Base-by-base conservation (phyloP, 2,329 filamentous ascomycete genomes). In the Fusarium sp. region DNA sequence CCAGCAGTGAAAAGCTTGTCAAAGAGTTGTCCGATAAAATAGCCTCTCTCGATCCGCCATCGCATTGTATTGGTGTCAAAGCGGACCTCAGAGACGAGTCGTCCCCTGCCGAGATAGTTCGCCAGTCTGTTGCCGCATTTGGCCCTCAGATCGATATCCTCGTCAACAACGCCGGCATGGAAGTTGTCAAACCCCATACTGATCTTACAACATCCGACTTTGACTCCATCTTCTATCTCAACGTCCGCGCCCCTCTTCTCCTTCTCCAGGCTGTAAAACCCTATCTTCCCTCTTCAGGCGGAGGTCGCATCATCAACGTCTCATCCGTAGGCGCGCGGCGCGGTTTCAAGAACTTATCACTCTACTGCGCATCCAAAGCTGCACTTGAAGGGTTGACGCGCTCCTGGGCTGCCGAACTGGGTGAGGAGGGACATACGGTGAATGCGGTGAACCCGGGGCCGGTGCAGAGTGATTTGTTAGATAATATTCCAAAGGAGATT, bases 391-490 rank as follows among this genome's bases (percentile, higher is more conserved):
- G 69, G 4, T 24, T 90, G 56, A 91, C 89, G 12, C 80, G 88
- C 9, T 84, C 81, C 43, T 87, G 87, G 83, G 88, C 89, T 1
- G 80, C 81, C 0, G 88, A 91, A 76, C 18, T 69, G 11, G 66
- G 66, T 5, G 73, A 64, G 6, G 77, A 83, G 59, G 87, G 88
- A 1, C 86, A 86, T 60, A 90, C 88, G 1, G 88, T 89, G 26
- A 91, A 91, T 68, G 81, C 83, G 1, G 84, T 91, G 4, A 84
- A 84, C 21, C 87, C 88, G 0, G 89, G 89, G 0, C 87, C 88
- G 0, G 85, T 89, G 8, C 77, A 85, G 76, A 89, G 82, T 29
- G 86, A 88, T 10, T 84, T 91, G 83, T 73, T 89, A 24, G 83
- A 84, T 18, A 80, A 84, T 8, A 70, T 70, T 20, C 67, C 67